Evolutionary conservation across 192 early-diverging fungal species (phyloP).

Genomic region (Obelidium mucronatum): DNA sequence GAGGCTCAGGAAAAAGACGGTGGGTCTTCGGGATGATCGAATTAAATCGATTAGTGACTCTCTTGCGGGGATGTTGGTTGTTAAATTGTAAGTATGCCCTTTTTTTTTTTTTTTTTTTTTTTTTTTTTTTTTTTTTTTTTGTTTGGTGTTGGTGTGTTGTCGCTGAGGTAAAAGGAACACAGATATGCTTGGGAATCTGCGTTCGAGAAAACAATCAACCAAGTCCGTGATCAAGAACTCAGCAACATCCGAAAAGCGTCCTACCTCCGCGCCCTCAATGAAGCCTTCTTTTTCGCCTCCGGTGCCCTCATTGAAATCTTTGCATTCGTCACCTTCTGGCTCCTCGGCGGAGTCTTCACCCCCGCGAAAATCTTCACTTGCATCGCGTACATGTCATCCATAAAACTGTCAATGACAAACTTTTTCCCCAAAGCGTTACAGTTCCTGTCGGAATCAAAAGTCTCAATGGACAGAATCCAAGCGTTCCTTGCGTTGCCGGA

Average conservation of each 20-base stretch:
- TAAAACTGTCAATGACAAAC: conserved; percentile 54
- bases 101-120: no score
- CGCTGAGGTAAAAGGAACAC: no score
- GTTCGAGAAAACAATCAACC: conserved; percentile 47
- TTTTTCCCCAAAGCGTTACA: conserved; percentile 59
- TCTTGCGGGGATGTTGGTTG: conserved; percentile 56
- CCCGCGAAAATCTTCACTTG: conserved; percentile 54
- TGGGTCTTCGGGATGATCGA: conserved; percentile 47
- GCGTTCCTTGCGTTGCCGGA: conserved; percentile 52
- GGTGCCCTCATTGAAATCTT: conserved; percentile 47
- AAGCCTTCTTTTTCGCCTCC: conserved; percentile 57
- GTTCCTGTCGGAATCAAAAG: conserved; percentile 42
- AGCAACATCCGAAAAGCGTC: conserved; percentile 41
- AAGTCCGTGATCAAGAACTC: conserved; percentile 45
- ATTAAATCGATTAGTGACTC: conserved; percentile 55
- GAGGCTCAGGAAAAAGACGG: conserved; percentile 36
- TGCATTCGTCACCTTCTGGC: conserved; percentile 52
- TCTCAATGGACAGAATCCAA: conserved; percentile 52
- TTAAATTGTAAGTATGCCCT: conserved; percentile 46
- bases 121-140: no score
- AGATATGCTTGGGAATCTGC: conserved; percentile 61
- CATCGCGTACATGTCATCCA: conserved; percentile 44
- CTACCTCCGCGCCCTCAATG: conserved; percentile 53
- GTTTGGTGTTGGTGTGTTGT: no score
- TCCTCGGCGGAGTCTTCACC: conserved; percentile 51